These are phyloP conservation scores for Scorias spongiosa DNA, from an alignment of 2,329 filamentous ascomycete genomes.

Conservation along the genomic window DNA sequence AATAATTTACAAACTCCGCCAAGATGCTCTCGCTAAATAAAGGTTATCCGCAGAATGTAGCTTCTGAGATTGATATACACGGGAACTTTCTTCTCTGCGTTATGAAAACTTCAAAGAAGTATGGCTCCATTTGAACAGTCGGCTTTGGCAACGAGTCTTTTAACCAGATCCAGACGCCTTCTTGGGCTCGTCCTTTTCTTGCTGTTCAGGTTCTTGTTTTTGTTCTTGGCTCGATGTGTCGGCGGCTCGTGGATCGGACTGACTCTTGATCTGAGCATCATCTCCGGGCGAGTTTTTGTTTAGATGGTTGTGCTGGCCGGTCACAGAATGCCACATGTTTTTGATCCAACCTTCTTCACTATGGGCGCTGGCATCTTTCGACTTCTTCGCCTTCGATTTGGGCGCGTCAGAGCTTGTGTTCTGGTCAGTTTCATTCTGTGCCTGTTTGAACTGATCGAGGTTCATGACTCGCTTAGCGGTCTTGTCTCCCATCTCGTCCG, in stretches of 20 bases:
- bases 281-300: neutral
- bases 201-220: slow-evolving; percentile 6
- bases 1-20: neutral
- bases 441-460: slow-evolving; percentile 28
- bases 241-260: neutral
- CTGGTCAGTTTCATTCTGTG: slow-evolving; percentile 29
- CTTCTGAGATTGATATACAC: neutral
- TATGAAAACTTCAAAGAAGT: too few relatives aligned
- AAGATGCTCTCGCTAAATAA: neutral
- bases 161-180: slow-evolving; percentile 22
- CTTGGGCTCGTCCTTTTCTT: slow-evolving; percentile 18
- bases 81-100: too few relatives aligned
- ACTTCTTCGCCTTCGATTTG: slow-evolving; percentile 2
- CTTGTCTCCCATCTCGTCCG: slow-evolving; percentile 90
- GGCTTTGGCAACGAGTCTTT: neutral
- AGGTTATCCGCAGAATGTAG: too few relatives aligned
- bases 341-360: slow-evolving; percentile 84
- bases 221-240: slow-evolving; percentile 2
- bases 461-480: slow-evolving; percentile 88
- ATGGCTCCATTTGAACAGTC: too few relatives aligned
- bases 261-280: neutral
- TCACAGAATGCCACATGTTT: slow-evolving; percentile 82
- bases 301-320: slow-evolving; percentile 45
- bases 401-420: neutral
- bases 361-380: slow-evolving; percentile 33